Evolutionary conservation across 495 filamentous ascomycete species (phyloP), one percentile per base, ranked within the genome.

Genomic region (Neurospora sp.): DNA sequence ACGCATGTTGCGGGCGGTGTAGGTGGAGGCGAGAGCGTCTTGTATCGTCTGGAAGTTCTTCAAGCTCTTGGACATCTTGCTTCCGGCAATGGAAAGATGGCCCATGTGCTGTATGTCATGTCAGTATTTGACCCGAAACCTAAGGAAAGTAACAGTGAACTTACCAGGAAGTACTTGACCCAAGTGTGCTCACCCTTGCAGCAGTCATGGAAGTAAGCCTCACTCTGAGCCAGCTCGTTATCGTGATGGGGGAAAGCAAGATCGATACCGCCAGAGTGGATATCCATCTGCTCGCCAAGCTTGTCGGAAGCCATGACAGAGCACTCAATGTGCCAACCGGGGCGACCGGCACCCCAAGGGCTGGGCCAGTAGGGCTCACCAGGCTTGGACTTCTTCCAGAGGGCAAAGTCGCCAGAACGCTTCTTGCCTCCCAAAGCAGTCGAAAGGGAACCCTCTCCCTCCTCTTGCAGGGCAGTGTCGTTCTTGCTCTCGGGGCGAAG

Each of bases 281-380:
- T 92, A 82, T 99, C 96, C 81, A 99, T 92, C 72, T 89, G 84
- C 54, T 88, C 84, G 9, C 95, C 96, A 6, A 99, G 85, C 40
- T 92, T 89, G 72, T 93, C 92, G 3, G 91, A 94, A 1, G 95
- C 94, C 96, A 99, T 99, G 2, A 93, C 95, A 1, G 92, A 96
- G 88, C 96, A 99, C 84, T 99, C 95, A 70, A 99, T 98, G 81
- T 98, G 96, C 96, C 94, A 98, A 18, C 96, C 96, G 0, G 96
- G 96, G 23, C 96, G 86, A 37, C 95, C 95, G 69, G 88, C 85
- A 10, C 95, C 94, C 95, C 96, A 99, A 6, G 88, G 88, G 76
- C 90, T 93, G 12, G 89, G 83, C 96, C 96, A 99, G 74, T 87
- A 91, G 1, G 96, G 96, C 84, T 99, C 96, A 44, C 96, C 95